Percentiles rank a stretch among this genome's conserved stretches.
Conservation (phyloP, 2,329 filamentous ascomycete genomes). For the Aureobasidium uvarum region DNA sequence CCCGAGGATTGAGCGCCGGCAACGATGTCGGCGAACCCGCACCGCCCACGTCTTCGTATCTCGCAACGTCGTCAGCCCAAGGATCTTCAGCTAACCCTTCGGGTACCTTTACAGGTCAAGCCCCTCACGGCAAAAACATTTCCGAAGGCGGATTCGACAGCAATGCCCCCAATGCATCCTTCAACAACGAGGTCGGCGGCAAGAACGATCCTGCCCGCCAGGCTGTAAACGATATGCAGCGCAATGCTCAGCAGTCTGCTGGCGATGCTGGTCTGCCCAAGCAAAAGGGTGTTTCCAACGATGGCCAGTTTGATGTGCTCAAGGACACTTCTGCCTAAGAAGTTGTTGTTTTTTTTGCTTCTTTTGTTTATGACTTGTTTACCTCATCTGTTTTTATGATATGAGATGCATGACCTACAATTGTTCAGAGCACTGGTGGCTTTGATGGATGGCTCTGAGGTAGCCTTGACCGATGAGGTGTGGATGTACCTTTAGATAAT, state of each 20-base stretch:
- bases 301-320: conserved; percentile 21
- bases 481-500: conserved; percentile 13
- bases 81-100: conserved; percentile 3
- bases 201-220: conserved; percentile 55
- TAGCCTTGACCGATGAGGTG: background rate
- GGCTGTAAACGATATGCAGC: conserved; percentile 42
- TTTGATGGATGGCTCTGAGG: background rate
- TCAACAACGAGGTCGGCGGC: conserved; percentile 53
- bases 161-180: conserved; percentile 51
- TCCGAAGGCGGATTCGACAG: conserved; percentile 49
- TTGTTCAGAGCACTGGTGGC: conserved; percentile 3
- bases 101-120: conserved; percentile 29
- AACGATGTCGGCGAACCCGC: conserved; percentile 35
- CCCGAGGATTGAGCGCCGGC: conserved; percentile 28
- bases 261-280: conserved; percentile 14
- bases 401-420: conserved; percentile 11
- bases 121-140: conserved; percentile 54
- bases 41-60: conserved; percentile 10
- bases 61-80: background rate
- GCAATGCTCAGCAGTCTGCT: conserved; percentile 20
- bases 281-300: conserved; percentile 20
- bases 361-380: background rate
- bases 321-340: conserved; percentile 23
- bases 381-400: background rate
- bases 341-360: background rate